Evolutionary conservation across 768 basidiomycete genomes (phyloP), one percentile per base, ranked within the genome.

Genomic region (Chalciporus sphaerocephalus): DNA sequence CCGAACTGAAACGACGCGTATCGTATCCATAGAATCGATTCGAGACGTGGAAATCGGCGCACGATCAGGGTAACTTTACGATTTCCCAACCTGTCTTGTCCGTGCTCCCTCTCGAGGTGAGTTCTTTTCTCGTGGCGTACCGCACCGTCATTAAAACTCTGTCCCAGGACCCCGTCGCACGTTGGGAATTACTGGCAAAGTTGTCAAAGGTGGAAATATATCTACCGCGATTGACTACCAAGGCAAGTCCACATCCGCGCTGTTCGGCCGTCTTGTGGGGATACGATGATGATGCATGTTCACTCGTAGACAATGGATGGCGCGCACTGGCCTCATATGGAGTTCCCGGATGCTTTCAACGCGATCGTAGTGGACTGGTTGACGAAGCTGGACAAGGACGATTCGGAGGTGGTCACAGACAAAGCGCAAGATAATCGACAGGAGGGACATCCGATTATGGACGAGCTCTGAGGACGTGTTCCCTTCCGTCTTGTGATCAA

Each of bases 291-390:
- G 73, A 50, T 40, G 57, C 47, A n/a, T 28, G 22, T 22, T 30
- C 42, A 5, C n/a, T 25, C 33, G 6, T 44, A 82, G 80, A 64
- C 69, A 2, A 64, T 85, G 44, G 57, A 65, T 6, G 78, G 78
- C 0, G 74, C 79, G 5, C 85, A 87, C 58, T 87, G 85, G 84
- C 68, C 75, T 7, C 85, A 86, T 28, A 65, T 87, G 16, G 85
- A 87, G 58, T 60, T 72, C 47, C 78, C 83, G 0, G 44, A 62
- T 2, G 62, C 65, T 34, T 75, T 81, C 58, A 87, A 87, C 51
- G 38, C 46, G 0, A 62, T 75, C 37, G 64, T 83, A 42, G 68
- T 70, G 15, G 58, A 69, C 27, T 87, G 85, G 83, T 66, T 87
- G 35, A 50, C 56, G 3, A 43, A 16, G 7, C 17, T 55, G 9